A percentile compares a stretch with the other conserved stretches of the same genome.
Evolutionary conservation across 1,284 basidiomycete species (phyloP).

Genomic region (Cryptococcus floricola): DNA sequence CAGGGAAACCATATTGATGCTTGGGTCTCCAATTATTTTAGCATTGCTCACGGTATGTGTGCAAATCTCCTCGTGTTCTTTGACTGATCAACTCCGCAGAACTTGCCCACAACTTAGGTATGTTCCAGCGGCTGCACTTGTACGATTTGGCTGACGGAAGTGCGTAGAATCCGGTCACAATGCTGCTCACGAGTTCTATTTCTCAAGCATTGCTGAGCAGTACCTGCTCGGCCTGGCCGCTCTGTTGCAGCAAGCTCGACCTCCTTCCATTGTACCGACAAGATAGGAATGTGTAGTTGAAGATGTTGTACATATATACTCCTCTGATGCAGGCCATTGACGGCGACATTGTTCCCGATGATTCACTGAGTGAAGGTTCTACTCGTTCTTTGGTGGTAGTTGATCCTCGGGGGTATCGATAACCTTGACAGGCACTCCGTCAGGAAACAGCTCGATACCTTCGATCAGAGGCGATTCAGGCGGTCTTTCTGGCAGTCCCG

Average conservation of each 20-base stretch:
- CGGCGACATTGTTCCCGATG: background rate
- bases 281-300: background rate
- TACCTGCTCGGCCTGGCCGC: conserved; percentile 45
- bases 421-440: background rate
- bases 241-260: background rate
- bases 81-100: conserved; percentile 15
- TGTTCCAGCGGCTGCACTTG: background rate
- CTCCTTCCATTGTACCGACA: background rate
- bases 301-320: background rate
- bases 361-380: background rate
- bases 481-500: conserved; percentile 21
- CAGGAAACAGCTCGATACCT: conserved; percentile 11
- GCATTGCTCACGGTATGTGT: conserved; percentile 69
- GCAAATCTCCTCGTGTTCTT: background rate
- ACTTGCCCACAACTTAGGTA: conserved; percentile 41
- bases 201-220: conserved; percentile 80
- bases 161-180: conserved; percentile 48
- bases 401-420: background rate
- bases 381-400: background rate
- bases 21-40: conserved; percentile 81
- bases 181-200: conserved; percentile 79
- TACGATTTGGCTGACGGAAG: conserved; percentile 5
- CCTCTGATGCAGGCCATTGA: background rate
- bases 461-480: conserved; percentile 24
- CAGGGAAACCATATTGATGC: conserved; percentile 62